phyloP scores from a whole-genome alignment of 805 yeast species.

The Millerozyma acaciae region DNA sequence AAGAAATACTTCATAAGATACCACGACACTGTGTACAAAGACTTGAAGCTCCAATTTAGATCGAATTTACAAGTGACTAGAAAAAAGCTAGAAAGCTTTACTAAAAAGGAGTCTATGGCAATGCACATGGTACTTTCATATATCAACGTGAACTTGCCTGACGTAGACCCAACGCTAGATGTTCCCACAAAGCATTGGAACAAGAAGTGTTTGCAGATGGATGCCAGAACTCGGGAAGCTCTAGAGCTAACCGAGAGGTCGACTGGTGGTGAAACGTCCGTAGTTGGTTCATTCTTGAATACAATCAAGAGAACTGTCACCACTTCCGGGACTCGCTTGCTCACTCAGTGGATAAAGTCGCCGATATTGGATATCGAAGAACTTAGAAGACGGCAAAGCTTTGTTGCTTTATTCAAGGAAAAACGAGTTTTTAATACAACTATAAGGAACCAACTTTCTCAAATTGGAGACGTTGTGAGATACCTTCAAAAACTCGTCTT shows the following conservation, averaged over 20 bases:
- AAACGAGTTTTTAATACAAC: constrained; percentile 16
- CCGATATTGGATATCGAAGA: constrained; percentile 64
- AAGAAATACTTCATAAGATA: constrained; percentile 58
- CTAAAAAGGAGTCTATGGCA: constrained; percentile 54
- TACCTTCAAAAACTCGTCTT: constrained; percentile 50
- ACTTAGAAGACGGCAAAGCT: constrained; percentile 47
- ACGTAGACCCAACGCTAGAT: constrained; percentile 56
- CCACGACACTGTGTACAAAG: constrained; percentile 32
- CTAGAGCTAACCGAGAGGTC: constrained; percentile 64
- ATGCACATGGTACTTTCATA: constrained; percentile 59
- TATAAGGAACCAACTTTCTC: constrained; percentile 35
- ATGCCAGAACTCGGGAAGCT: constrained; percentile 72
- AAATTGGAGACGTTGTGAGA: constrained; percentile 55
- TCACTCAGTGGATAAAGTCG: constrained; percentile 76
- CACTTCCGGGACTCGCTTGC: constrained; percentile 73
- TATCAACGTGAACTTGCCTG: constrained; percentile 70
- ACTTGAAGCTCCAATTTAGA: constrained; percentile 29
- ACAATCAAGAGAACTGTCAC: constrained; percentile 73
- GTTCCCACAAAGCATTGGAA: constrained; percentile 59
- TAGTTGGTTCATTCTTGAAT: constrained; percentile 68
- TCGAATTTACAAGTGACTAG: constrained; percentile 33
- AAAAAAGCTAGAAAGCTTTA: constrained; percentile 27
- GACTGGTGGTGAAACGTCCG: constrained; percentile 42
- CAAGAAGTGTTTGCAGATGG: constrained; percentile 65
- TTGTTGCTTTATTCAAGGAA: constrained; percentile 28